These are phyloP conservation scores for Eucalyptus paniculata DNA, from an alignment of 345 rosid genomes.

Conservation along the genomic window DNA sequence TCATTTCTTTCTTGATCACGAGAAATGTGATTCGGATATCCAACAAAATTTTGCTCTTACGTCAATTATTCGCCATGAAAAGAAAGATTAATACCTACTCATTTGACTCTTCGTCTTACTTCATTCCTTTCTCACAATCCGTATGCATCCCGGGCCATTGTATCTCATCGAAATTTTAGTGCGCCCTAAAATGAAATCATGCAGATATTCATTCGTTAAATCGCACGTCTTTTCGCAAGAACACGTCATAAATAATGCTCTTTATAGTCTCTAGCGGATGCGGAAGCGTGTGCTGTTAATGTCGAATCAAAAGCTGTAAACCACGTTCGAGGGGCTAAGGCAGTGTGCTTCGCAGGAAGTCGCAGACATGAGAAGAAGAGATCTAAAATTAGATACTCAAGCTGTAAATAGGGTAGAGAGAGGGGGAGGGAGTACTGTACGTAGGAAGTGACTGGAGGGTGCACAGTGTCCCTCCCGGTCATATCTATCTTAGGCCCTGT, in stretches of 20 bases:
- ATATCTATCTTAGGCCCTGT: not conserved
- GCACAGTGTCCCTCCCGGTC: not conserved
- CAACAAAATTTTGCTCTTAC: not conserved
- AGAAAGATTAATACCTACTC: not conserved
- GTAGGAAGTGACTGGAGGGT: not conserved
- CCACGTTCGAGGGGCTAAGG: not conserved
- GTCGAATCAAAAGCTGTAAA: not conserved
- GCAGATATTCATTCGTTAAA: not conserved
- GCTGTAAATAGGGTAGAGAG: not conserved
- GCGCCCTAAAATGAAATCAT: not conserved
- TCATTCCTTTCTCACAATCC: not conserved
- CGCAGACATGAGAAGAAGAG: not conserved
- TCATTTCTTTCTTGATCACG: not conserved
- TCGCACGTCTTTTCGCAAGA: not conserved
- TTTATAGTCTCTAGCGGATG: not conserved
- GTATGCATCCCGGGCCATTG: not conserved
- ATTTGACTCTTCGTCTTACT: not conserved
- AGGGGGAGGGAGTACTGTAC: not conserved
- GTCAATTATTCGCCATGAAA: not conserved
- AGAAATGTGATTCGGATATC: not conserved
- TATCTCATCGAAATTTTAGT: not conserved
- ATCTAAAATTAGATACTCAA: not conserved
- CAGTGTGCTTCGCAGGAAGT: not conserved
- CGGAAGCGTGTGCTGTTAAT: not conserved
- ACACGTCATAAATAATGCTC: not conserved